Evolutionary conservation across 177 flowering plant species (phyloP), one percentile per base, ranked within the genome.

Genomic region (Vitis hybrid): DNA sequence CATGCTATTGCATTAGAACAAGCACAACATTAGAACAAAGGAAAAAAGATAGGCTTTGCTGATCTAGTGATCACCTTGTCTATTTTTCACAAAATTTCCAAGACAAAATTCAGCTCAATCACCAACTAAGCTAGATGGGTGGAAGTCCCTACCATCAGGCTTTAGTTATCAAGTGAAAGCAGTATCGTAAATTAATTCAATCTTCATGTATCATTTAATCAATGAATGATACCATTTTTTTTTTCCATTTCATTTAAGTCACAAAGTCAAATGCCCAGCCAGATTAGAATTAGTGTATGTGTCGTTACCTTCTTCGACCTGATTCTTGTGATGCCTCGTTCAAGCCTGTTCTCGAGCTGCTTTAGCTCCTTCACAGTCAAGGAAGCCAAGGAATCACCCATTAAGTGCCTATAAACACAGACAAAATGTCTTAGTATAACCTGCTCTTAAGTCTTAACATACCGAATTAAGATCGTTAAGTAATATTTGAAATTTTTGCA

Each of bases 341-440:
- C 98, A 53, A 92, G 92, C 75, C 94, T 83, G 70, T 76, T 87
- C 79, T 92, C 98, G 48, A 92, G 72, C 70, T 89, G 91, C 82
- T 89, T 92, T 51, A 92, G 79, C 81, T 92, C 98, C 77, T 90
- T 92, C n/a, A 86, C 82, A 20, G 77, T 81, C 58, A 90, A 67
- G 20, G 86, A 56, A 68, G 81, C 81, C 82, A 92, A 72, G 15
- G 89, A 77, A 26, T 92, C 96, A 1, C 98, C 98, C 90, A 83
- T 84, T 15, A 92, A 76, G 74, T 90, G 82, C 83, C 98, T 92
- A 65, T 18, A 74, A 52, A 49, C n/a, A 45, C 13, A 10, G n/a
- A 13, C 2, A 60, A 62, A 2, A 18, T 60, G 52, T 13, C 22
- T 33, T 16, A 62, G 13, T 5, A 29, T 10, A 18, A 26, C 29